Evolutionary conservation across 2,329 filamentous ascomycete species (phyloP).

Genomic region (Pseudocercospora crystallina): DNA sequence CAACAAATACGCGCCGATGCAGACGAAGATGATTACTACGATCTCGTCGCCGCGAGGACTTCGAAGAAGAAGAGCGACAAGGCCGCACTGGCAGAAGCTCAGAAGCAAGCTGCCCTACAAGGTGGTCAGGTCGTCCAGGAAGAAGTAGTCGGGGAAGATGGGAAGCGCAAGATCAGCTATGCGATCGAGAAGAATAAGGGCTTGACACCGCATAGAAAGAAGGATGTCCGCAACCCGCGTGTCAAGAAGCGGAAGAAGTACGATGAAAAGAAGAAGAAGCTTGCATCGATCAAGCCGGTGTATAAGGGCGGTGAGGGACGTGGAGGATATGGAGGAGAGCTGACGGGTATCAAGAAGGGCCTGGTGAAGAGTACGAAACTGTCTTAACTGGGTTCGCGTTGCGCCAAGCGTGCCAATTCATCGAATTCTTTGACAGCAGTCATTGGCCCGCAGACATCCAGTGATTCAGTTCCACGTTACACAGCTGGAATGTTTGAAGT

Average conservation of each 20-base stretch:
- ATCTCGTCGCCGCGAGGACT: constrained; percentile 73
- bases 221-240: constrained; percentile 90
- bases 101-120: constrained; percentile 54
- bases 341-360: constrained; percentile 92
- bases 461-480: constrained; percentile 11
- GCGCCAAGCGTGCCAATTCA: neutral
- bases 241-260: constrained; percentile 98
- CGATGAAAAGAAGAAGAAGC: constrained; percentile 96
- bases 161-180: constrained; percentile 90
- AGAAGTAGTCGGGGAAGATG: constrained; percentile 73
- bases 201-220: constrained; percentile 81
- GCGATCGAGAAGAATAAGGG: constrained; percentile 98
- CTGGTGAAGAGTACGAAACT: constrained; percentile 93
- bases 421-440: neutral
- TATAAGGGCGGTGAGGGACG: constrained; percentile 84
- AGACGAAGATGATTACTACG: constrained; percentile 79
- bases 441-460: constrained; percentile 1
- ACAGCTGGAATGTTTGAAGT: constrained; percentile 1
- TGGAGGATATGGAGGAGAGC: constrained; percentile 85
- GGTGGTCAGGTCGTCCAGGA: constrained; percentile 64
- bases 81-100: constrained; percentile 63
- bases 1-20: constrained; percentile 47
- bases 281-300: constrained; percentile 78
- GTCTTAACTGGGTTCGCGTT: constrained; percentile 42
- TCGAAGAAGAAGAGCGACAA: constrained; percentile 70